phyloP scores from a whole-genome alignment of 2,329 filamentous ascomycete genomes.

The Penicillium sp. region DNA sequence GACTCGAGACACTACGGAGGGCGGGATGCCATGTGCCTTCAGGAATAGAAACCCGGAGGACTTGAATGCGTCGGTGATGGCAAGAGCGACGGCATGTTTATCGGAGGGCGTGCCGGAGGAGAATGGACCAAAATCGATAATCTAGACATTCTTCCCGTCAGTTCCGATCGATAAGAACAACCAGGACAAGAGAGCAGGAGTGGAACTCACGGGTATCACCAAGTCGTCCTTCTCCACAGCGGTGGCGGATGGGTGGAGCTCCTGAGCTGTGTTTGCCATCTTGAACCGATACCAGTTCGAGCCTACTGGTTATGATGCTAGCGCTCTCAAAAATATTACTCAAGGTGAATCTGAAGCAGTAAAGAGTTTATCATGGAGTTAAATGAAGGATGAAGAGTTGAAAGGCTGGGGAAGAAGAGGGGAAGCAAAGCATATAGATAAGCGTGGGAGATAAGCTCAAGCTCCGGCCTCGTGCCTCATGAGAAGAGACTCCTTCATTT shows the following conservation, averaged over 20 bases:
- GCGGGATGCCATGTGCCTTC: conserved; percentile 70
- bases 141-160: conserved; percentile 43
- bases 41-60: conserved; percentile 88
- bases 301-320: not conserved
- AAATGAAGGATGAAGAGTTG: not conserved
- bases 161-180: not conserved
- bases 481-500: not conserved
- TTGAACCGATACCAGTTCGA: not conserved
- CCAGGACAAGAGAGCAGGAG: no score
- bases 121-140: conserved; percentile 77
- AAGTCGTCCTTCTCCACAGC: conserved; percentile 46
- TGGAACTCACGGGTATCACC: conserved; percentile 39
- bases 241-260: conserved; percentile 24
- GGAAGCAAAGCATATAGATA: not conserved
- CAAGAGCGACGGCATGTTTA: conserved; percentile 64
- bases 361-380: not conserved
- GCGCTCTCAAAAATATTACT: not conserved
- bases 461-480: not conserved
- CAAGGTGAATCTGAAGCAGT: not conserved
- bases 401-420: not conserved
- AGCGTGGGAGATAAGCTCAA: not conserved
- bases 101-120: conserved; percentile 60
- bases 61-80: conserved; percentile 77
- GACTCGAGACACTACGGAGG: conserved; percentile 57
- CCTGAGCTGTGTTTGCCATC: conserved; percentile 12